Percentiles rank a stretch among this genome's conserved stretches.
These are phyloP conservation scores for Phoma sp. DNA, from an alignment of 2,329 filamentous ascomycete species.

Conservation along the genomic window DNA sequence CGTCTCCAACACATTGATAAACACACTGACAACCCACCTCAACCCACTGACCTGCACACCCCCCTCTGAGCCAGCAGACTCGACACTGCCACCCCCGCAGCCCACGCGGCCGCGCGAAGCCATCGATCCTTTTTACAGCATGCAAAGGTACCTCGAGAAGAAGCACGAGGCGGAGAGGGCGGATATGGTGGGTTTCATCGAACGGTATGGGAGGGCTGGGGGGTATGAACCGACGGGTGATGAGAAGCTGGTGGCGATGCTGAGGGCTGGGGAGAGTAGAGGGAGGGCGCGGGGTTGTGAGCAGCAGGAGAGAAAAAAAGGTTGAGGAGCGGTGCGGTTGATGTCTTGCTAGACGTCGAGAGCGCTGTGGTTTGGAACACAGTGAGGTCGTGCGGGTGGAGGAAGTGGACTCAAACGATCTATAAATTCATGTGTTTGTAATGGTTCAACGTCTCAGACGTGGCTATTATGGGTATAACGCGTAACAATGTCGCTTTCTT, in stretches of 20 bases:
- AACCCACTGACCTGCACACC: not conserved
- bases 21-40: not conserved
- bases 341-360: too few species aligned
- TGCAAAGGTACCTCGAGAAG: not conserved
- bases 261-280: not conserved
- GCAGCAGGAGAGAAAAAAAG: not conserved
- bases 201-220: conserved; percentile 13
- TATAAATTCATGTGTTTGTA: not conserved
- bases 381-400: too few species aligned
- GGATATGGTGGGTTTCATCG: conserved; percentile 14
- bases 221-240: conserved; percentile 6
- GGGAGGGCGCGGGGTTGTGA: not conserved
- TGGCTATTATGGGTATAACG: conserved; percentile 6
- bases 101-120: not conserved
- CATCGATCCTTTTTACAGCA: not conserved
- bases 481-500: not conserved
- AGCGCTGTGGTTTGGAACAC: too few species aligned
- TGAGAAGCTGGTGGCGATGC: conserved; percentile 6
- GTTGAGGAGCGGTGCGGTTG: too few species aligned
- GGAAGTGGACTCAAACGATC: not conserved
- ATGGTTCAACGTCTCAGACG: conserved; percentile 6
- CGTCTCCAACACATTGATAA: not conserved
- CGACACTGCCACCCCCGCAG: not conserved
- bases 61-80: not conserved
- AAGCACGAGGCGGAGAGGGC: not conserved